phyloP scores from a whole-genome alignment of 1,284 basidiomycete genomes.

The Tylopilus sp. region DNA sequence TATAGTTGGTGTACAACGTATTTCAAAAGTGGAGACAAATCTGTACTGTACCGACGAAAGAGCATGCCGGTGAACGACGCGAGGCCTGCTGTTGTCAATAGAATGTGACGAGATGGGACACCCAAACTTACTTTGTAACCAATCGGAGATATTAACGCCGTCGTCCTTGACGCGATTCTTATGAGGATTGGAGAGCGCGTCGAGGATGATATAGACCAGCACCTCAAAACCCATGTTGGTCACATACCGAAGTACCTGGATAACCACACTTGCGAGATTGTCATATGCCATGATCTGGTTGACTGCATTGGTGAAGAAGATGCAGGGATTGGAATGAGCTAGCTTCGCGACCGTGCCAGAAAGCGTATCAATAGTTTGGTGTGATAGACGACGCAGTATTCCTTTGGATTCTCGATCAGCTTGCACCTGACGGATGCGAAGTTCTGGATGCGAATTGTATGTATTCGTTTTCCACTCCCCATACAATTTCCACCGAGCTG shows the following conservation, averaged over 20 bases:
- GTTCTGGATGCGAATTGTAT: slow-evolving; percentile 70
- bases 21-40: slow-evolving; percentile 80
- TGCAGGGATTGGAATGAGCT: slow-evolving; percentile 89
- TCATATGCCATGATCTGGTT: slow-evolving; percentile 97
- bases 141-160: slow-evolving; percentile 87
- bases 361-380: slow-evolving; percentile 76
- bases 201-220: slow-evolving; percentile 84
- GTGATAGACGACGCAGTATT: slow-evolving; percentile 77
- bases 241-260: slow-evolving; percentile 87
- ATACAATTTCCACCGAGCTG: slow-evolving; percentile 84
- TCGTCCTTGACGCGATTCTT: slow-evolving; percentile 89
- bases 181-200: slow-evolving; percentile 82
- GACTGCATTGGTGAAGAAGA: slow-evolving; percentile 88
- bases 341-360: slow-evolving; percentile 92
- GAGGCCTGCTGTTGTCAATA: slow-evolving; percentile 53
- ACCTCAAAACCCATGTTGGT: slow-evolving; percentile 94
- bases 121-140: slow-evolving; percentile 81
- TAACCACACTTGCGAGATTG: slow-evolving; percentile 87
- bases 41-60: slow-evolving; percentile 82
- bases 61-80: slow-evolving; percentile 92
- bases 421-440: slow-evolving; percentile 67
- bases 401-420: slow-evolving; percentile 77
- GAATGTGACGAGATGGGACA: slow-evolving; percentile 3
- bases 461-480: slow-evolving; percentile 88
- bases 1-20: slow-evolving; percentile 92